These are phyloP conservation scores for Pythium aphanidermatum DNA, from an alignment of 352 stramenopile genomes.

Conservation along the genomic window DNA sequence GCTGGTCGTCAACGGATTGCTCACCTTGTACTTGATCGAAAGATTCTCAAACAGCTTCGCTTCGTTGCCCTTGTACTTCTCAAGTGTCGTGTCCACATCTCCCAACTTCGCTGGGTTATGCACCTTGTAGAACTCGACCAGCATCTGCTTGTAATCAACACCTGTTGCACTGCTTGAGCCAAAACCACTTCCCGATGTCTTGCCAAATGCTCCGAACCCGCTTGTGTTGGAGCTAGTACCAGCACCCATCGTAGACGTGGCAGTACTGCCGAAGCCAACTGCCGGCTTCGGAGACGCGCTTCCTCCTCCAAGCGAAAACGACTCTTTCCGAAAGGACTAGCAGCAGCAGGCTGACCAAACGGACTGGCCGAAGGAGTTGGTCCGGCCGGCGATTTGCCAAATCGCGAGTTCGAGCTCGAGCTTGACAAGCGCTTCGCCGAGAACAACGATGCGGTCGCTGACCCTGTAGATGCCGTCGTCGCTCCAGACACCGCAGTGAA, in stretches of 20 bases:
- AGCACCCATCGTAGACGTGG: too few species aligned
- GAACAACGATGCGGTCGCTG: conserved; percentile 2
- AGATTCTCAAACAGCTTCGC: conserved; percentile 73
- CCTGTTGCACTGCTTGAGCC: background rate
- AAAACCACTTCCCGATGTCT: too few species aligned
- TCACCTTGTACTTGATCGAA: conserved; percentile 67
- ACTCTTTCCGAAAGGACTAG: conserved; percentile 13
- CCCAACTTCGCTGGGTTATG: conserved; percentile 87
- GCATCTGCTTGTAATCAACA: conserved; percentile 47
- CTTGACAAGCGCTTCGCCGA: too few species aligned
- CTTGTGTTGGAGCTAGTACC: too few species aligned
- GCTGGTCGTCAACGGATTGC: conserved; percentile 1
- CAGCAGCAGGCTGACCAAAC: conserved; percentile 19
- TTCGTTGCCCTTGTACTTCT: conserved; percentile 87
- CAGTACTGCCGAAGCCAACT: too few species aligned
- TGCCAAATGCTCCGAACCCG: too few species aligned
- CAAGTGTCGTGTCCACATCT: conserved; percentile 82
- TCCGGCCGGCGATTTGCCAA: conserved; percentile 11
- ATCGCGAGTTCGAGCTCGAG: too few species aligned
- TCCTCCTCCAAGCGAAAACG: conserved; percentile 9
- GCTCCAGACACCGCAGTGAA: too few species aligned
- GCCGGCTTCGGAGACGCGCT: too few species aligned
- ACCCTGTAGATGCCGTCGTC: conserved; percentile 2
- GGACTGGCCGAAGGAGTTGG: conserved; percentile 17
- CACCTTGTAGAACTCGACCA: conserved; percentile 90